Evolutionary conservation across 495 filamentous ascomycete species (phyloP).

Genomic region (Podospora comata): DNA sequence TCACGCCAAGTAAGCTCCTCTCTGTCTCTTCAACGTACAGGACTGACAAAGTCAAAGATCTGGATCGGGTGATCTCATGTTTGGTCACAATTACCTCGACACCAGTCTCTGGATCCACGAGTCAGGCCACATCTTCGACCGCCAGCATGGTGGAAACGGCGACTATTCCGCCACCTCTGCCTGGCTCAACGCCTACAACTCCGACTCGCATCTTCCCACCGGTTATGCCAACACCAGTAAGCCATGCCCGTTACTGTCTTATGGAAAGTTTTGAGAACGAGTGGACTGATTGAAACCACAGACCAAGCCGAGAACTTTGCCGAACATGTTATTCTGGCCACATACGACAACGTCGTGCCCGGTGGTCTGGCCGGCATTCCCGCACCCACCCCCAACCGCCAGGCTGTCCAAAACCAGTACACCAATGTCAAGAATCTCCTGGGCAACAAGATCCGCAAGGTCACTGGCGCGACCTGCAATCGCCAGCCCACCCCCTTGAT

Average conservation of each 20-base stretch:
- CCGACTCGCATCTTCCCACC: not conserved
- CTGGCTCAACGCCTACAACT: constrained; percentile 8
- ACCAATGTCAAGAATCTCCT: not conserved
- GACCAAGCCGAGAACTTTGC: constrained; percentile 10
- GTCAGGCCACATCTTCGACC: not conserved
- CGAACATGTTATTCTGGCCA: constrained; percentile 3
- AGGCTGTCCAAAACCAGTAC: constrained; percentile 1
- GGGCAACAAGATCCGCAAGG: constrained; percentile 3
- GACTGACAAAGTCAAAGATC: not conserved
- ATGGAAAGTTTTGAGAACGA: not conserved
- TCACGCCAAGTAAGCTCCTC: not conserved
- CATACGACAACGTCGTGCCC: constrained; percentile 5
- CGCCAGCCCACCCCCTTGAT: not conserved
- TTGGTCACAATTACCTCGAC: not conserved
- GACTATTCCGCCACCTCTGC: not conserved
- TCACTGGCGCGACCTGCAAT: not conserved
- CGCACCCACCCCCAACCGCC: not conserved
- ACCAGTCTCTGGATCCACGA: constrained; percentile 2
- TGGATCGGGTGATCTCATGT: not conserved
- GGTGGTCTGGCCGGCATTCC: not conserved
- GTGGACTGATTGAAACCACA: not conserved
- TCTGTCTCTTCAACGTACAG: not conserved
- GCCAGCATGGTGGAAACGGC: not conserved
- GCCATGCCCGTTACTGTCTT: not conserved
- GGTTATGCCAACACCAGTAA: constrained; percentile 3